Conservation (phyloP, 139 green algal genomes). For the Chlorella sp. region DNA sequence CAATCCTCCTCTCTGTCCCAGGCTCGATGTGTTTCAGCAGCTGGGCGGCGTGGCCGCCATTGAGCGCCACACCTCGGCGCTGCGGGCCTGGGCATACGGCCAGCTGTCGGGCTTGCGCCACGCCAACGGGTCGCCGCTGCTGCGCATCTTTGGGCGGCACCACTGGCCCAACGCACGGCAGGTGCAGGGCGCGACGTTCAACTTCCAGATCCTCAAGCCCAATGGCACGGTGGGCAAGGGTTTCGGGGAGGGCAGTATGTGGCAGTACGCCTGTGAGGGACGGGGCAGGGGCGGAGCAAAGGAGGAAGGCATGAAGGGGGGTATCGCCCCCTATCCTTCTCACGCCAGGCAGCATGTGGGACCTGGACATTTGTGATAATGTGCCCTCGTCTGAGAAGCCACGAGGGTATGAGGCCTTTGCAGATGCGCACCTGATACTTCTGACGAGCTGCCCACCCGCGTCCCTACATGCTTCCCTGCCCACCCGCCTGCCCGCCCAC, state of each 20-base stretch:
- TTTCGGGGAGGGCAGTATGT: too few relatives aligned
- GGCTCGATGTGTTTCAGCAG: conserved; percentile 60
- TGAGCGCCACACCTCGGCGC: conserved; percentile 46
- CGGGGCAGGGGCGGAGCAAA: too few relatives aligned
- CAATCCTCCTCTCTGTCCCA: background rate
- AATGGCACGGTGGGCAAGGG: conserved; percentile 30
- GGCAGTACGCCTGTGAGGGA: background rate
- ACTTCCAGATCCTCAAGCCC: conserved; percentile 70
- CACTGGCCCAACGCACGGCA: background rate
- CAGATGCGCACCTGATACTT: too few relatives aligned
- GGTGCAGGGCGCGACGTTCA: conserved; percentile 79
- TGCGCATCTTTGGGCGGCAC: conserved; percentile 77
- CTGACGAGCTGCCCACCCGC: background rate
- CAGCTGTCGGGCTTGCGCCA: conserved; percentile 61
- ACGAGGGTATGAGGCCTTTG: too few relatives aligned
- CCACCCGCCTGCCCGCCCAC: background rate
- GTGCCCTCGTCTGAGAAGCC: too few relatives aligned
- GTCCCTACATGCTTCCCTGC: background rate
- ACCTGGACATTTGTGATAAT: too few relatives aligned
- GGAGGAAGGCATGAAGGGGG: too few relatives aligned
- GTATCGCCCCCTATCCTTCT: too few relatives aligned
- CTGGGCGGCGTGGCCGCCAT: conserved; percentile 66
- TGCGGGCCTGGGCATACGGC: conserved; percentile 40
- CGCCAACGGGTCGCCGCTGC: conserved; percentile 72
- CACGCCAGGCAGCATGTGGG: too few relatives aligned